Percentiles rank a stretch among this genome's conserved stretches.
These are phyloP conservation scores for Termitomyces sp. DNA, from an alignment of 768 basidiomycete genomes.

Conservation along the genomic window DNA sequence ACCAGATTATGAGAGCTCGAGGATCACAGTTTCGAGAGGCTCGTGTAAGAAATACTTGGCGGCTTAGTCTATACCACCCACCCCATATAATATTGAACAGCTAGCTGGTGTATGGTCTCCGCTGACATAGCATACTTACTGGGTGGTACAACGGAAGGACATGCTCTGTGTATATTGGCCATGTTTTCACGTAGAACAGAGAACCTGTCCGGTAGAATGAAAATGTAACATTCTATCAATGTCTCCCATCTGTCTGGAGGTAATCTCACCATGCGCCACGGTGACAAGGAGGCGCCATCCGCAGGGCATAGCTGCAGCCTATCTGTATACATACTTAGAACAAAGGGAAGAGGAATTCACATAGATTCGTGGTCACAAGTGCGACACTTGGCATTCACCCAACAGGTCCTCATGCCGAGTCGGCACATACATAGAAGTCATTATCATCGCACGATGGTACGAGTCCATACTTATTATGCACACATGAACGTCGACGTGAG, in stretches of 20 bases:
- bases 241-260: not conserved
- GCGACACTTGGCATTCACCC: not conserved
- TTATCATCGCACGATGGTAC: not conserved
- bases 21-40: too few relatives aligned
- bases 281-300: not conserved
- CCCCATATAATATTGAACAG: too few relatives aligned
- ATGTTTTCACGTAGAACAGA: too few relatives aligned
- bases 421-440: not conserved
- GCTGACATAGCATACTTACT: not conserved
- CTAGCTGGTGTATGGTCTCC: too few relatives aligned
- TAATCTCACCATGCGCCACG: not conserved
- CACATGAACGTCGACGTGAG: constrained; percentile 2
- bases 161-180: not conserved
- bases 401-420: not conserved
- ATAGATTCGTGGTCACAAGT: not conserved
- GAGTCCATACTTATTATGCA: not conserved
- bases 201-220: too few relatives aligned
- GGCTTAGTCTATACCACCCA: not conserved
- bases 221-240: not conserved
- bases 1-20: too few relatives aligned
- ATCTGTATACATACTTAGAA: not conserved
- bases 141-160: not conserved
- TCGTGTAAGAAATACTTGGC: not conserved
- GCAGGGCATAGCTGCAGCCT: not conserved
- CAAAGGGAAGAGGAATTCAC: not conserved